phyloP scores from a whole-genome alignment of 257 asterid genomes.

The Solanum appendiculatum region DNA sequence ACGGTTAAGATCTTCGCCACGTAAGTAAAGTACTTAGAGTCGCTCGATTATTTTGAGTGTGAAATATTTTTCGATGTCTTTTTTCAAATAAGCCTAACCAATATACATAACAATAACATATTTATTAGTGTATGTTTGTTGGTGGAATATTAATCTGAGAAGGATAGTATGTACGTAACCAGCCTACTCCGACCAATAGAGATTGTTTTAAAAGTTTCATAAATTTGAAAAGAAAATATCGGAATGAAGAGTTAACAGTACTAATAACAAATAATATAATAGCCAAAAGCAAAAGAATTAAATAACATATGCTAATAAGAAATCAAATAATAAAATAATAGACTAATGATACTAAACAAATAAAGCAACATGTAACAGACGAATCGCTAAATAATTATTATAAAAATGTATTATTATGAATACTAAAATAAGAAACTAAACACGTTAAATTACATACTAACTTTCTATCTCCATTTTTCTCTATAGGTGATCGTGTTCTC shows the following conservation, averaged over 20 bases:
- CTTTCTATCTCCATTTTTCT: not conserved
- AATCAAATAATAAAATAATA: no score
- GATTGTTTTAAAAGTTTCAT: rapidly evolving
- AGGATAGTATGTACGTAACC: rapidly evolving
- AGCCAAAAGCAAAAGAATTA: not conserved
- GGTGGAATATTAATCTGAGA: rapidly evolving
- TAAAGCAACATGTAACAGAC: not conserved
- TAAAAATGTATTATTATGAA: not conserved
- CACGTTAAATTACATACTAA: not conserved
- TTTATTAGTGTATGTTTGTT: not conserved
- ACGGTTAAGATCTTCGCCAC: not conserved
- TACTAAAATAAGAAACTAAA: not conserved
- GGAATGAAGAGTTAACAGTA: rapidly evolving
- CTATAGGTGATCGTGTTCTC: rapidly evolving
- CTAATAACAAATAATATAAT: rapidly evolving
- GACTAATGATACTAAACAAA: not conserved
- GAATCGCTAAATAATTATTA: not conserved
- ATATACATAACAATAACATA: not conserved
- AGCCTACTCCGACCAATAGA: rapidly evolving
- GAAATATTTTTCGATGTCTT: not conserved
- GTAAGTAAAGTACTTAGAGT: no score
- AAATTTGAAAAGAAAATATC: not conserved
- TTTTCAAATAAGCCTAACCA: rapidly evolving
- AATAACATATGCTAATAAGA: not conserved
- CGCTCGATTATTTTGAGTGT: not conserved